A percentile compares a stretch with the other conserved stretches of the same genome.
Evolutionary conservation across 129 eudicot genomes (phyloP).

Genomic region (Artemisia argyi): DNA sequence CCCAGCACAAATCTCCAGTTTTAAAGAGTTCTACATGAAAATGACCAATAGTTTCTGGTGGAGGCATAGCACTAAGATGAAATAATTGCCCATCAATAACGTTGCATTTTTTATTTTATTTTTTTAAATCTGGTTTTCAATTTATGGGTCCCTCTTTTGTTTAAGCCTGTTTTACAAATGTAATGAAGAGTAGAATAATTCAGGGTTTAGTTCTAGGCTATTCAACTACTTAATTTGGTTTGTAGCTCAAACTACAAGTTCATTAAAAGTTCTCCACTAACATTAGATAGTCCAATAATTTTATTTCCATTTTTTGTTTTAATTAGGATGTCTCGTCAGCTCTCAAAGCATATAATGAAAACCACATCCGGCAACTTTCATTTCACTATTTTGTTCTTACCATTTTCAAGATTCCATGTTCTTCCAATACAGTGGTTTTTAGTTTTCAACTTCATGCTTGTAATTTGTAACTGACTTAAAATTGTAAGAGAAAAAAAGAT

Average conservation of each 20-base stretch:
- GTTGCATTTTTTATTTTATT: no score
- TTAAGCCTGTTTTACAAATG: background rate
- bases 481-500: slow-evolving; percentile 2
- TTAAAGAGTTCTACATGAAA: background rate
- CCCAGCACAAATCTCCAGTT: background rate
- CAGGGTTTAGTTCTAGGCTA: no score
- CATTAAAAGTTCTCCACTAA: no score
- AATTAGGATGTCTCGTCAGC: no score
- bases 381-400: no score
- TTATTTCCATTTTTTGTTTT: no score
- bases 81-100: background rate
- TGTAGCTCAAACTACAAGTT: no score
- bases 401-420: background rate
- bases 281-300: no score
- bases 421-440: background rate
- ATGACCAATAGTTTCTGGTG: background rate
- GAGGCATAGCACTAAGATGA: background rate
- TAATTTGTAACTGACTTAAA: background rate
- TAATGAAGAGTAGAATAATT: no score
- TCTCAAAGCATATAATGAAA: no score
- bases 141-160: background rate
- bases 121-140: background rate
- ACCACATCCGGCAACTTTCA: no score
- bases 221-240: no score
- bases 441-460: background rate